These are phyloP conservation scores for Lipomyces kockii DNA, from an alignment of 805 yeast genomes.

Conservation along the genomic window DNA sequence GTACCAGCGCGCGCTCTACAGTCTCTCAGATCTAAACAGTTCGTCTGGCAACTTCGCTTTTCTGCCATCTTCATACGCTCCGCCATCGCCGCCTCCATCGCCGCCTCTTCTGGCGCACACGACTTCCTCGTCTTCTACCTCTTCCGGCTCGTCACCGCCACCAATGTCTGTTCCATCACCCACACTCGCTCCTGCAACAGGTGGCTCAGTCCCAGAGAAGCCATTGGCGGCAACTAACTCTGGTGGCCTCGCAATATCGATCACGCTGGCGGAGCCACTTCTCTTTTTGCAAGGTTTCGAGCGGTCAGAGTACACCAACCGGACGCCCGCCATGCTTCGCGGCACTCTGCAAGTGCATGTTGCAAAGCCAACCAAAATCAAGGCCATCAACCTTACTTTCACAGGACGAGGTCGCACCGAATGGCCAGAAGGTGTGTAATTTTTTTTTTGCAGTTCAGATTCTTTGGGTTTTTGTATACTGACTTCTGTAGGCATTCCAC, in stretches of 20 bases:
- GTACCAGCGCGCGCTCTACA: constrained; percentile 9
- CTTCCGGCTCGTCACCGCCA: constrained; percentile 8
- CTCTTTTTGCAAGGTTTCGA: constrained; percentile 84
- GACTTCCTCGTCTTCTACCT: constrained; percentile 9
- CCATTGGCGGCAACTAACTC: constrained; percentile 39
- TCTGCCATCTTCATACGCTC: constrained; percentile 6
- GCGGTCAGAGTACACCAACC: constrained; percentile 60
- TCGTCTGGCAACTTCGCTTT: constrained; percentile 15
- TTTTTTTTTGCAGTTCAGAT: background rate
- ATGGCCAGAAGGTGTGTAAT: constrained; percentile 89
- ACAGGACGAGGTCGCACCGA: constrained; percentile 78
- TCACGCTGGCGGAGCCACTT: constrained; percentile 78
- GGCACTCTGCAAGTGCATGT: constrained; percentile 77
- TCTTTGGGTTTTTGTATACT: background rate
- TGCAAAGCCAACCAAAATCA: constrained; percentile 71
- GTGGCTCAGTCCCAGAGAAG: constrained; percentile 18
- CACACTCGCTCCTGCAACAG: background rate
- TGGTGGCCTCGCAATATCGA: constrained; percentile 68
- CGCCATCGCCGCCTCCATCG: constrained; percentile 21
- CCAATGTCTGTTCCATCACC: constrained; percentile 1
- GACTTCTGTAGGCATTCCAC: constrained; percentile 62
- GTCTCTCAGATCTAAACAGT: constrained; percentile 3
- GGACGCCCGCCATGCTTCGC: constrained; percentile 79
- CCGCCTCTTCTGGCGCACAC: constrained; percentile 21
- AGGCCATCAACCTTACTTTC: constrained; percentile 63